A percentile compares a stretch with the other conserved stretches of the same genome.
phyloP scores from a whole-genome alignment of 176 grass and related monocot genomes.

The Chloris gayana region DNA sequence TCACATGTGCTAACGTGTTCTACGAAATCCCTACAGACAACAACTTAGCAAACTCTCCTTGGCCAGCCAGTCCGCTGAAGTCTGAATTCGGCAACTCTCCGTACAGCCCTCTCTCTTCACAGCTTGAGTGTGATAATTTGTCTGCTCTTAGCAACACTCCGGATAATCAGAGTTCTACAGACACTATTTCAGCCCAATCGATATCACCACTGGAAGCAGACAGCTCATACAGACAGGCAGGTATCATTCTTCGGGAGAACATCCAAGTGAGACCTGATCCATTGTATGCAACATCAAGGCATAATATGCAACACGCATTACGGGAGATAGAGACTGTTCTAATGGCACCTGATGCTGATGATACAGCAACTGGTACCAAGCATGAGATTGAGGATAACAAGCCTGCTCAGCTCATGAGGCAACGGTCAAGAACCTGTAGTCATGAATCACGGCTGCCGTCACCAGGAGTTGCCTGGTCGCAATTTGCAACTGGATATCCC shows the following conservation, averaged over 20 bases:
- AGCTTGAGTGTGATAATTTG: constrained; percentile 69
- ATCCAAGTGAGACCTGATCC: constrained; percentile 51
- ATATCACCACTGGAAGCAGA: constrained; percentile 74
- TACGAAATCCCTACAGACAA: constrained; percentile 56
- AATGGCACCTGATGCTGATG: constrained; percentile 82
- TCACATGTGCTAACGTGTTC: constrained; percentile 49
- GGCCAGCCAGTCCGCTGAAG: constrained; percentile 52
- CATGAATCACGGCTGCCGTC: constrained; percentile 51
- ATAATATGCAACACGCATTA: constrained; percentile 80
- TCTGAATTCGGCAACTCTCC: constrained; percentile 62
- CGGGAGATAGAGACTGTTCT: constrained; percentile 92
- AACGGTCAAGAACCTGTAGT: constrained; percentile 75
- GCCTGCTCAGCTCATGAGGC: constrained; percentile 53
- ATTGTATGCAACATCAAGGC: constrained; percentile 57
- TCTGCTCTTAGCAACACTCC: constrained; percentile 61
- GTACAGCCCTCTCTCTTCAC: constrained; percentile 68
- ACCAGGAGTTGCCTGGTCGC: constrained; percentile 33
- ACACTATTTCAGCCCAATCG: constrained; percentile 62
- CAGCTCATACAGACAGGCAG: constrained; percentile 57
- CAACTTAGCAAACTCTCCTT: constrained; percentile 50
- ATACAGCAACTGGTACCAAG: constrained; percentile 51
- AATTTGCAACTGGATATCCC: constrained; percentile 44
- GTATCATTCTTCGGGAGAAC: constrained; percentile 38
- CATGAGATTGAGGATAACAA: constrained; percentile 58
- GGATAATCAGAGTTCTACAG: constrained; percentile 68